Evolutionary conservation across 2,329 filamentous ascomycete species (phyloP), one percentile per base, ranked within the genome.

Genomic region (Pestalotiopsis sp.): DNA sequence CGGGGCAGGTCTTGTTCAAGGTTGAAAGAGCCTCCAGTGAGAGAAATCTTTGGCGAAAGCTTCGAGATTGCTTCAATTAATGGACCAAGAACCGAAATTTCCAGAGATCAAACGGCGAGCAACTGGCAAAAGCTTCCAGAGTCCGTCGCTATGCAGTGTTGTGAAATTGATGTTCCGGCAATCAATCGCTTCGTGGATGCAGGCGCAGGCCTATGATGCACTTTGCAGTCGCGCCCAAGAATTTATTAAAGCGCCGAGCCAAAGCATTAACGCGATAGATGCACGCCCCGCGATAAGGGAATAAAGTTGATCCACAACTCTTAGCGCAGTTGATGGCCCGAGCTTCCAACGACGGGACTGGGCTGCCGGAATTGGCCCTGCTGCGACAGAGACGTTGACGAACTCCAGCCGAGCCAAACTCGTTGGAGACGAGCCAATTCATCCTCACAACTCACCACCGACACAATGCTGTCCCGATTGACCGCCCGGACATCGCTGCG

Each of bases 391-490:
- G 63, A 57, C 23, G 20, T 61, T 61, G 31, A 67, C 56, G 67
- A 36, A 61, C 63, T 59, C 27, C 41, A 66, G 61, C 62, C 59
- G 67, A 49, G 65, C 70, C 71, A 70, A 74, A 71, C 72, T 72
- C 70, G 68, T 65, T 64, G 62, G 23, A n/a, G 67, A 49, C 66
- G 59, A 67, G 56, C 61, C 69, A 67, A 77, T 79, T 77, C 73
- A 80, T 74, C 74, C 87, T 81, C 80, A 81, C 82, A 74, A 82
- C 75, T 72, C 80, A 83, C 82, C 80, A 81, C 85, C 80, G 80
- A 80, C 83, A 86, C 85, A 67, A 89, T 87, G 79, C 77, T 85
- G 73, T 82, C 83, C 62, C 81, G 80, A 70, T 72, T 81, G 36
- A 76, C 80, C 71, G 70, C 81, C 70, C 81, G 82, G 73, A 77